Conservation (phyloP, 2,329 filamentous ascomycete genomes). For the Zymoseptoria crescenta region DNA sequence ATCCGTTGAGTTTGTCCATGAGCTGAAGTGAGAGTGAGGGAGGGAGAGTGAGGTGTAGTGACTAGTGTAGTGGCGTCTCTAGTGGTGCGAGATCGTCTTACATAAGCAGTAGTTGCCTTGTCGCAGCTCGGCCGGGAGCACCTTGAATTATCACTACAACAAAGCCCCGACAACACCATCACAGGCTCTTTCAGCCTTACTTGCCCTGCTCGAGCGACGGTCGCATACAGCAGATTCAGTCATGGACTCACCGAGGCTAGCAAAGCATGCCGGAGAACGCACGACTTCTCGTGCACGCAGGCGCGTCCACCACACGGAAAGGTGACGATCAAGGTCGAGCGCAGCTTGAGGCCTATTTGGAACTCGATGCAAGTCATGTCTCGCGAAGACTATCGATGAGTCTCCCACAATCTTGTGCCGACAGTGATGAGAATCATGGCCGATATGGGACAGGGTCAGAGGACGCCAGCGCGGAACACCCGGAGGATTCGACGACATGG, state of each 20-base stretch:
- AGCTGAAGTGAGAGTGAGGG: no score
- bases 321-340: slow-evolving; percentile 36
- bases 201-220: not conserved
- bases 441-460: not conserved
- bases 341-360: slow-evolving; percentile 34
- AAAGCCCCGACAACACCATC: not conserved
- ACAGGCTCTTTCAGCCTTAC: not conserved
- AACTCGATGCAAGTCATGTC: not conserved
- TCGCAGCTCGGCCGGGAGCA: not conserved
- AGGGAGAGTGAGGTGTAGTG: no score
- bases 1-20: no score
- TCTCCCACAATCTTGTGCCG: not conserved
- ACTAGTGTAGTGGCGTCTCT: no score
- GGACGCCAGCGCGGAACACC: not conserved
- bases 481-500: slow-evolving; percentile 14
- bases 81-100: not conserved
- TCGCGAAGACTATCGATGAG: not conserved
- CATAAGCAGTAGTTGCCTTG: not conserved
- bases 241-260: not conserved
- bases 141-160: not conserved
- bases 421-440: not conserved
- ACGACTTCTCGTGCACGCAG: slow-evolving; percentile 38
- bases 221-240: not conserved
- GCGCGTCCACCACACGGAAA: slow-evolving; percentile 34
- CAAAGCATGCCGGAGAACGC: not conserved